phyloP scores from a whole-genome alignment of 768 basidiomycete species.

The Lanmaoa rubissima region DNA sequence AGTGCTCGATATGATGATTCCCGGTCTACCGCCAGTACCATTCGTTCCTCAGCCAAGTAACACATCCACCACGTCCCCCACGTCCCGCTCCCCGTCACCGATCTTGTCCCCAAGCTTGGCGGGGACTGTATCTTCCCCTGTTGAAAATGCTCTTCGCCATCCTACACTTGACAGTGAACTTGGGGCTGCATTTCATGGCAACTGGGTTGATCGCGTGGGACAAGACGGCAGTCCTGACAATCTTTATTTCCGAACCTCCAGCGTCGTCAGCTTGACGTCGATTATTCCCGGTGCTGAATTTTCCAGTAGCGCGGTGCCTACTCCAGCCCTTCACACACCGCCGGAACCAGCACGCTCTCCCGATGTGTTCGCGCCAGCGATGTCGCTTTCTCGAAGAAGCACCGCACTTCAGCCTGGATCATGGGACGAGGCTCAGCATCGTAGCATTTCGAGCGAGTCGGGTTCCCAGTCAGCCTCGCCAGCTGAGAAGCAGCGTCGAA shows the following conservation, averaged over 20 bases:
- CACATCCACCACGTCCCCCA: slow-evolving; percentile 15
- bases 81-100: slow-evolving; percentile 26
- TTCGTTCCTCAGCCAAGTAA: slow-evolving; percentile 34
- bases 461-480: slow-evolving; percentile 16
- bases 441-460: slow-evolving; percentile 27
- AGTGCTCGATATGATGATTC: slow-evolving; percentile 33
- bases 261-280: slow-evolving; percentile 53
- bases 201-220: slow-evolving; percentile 13
- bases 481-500: slow-evolving; percentile 32
- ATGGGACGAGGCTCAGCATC: slow-evolving; percentile 11
- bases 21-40: slow-evolving; percentile 32
- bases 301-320: not conserved
- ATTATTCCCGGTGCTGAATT: slow-evolving; percentile 28
- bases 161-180: slow-evolving; percentile 58
- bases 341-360: not conserved
- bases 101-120: not conserved
- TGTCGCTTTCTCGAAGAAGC: slow-evolving; percentile 8
- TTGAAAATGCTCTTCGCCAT: slow-evolving; percentile 12
- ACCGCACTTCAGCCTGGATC: slow-evolving; percentile 4
- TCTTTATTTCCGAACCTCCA: slow-evolving; percentile 51
- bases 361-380: slow-evolving; percentile 1
- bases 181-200: slow-evolving; percentile 44
- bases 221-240: slow-evolving; percentile 30
- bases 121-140: slow-evolving; percentile 6
- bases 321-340: not conserved